Conservation (phyloP, 169 alveolate species). For the Plasmodium chabaudi region DNA sequence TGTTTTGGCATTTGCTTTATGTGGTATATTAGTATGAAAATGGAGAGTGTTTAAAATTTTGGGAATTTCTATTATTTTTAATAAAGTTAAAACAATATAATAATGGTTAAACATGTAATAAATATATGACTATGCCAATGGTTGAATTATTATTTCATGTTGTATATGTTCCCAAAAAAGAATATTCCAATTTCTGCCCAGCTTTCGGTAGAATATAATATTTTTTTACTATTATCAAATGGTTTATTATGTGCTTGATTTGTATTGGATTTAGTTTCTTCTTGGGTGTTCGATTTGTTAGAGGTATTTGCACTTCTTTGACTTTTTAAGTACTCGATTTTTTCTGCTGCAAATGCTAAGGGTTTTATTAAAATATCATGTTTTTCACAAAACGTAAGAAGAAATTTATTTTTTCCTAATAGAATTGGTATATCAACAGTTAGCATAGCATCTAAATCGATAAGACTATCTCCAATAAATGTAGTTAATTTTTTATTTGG, state of each 20-base stretch:
- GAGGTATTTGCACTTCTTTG: too few relatives aligned
- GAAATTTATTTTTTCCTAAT: constrained; percentile 11
- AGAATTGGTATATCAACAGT: constrained; percentile 50
- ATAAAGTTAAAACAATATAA: too few relatives aligned
- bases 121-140: too few relatives aligned
- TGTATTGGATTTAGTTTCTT: not conserved
- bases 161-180: constrained; percentile 30
- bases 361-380: constrained; percentile 63
- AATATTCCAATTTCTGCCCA: constrained; percentile 73
- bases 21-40: not conserved
- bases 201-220: constrained; percentile 56
- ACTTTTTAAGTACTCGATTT: constrained; percentile 31
- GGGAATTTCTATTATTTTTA: not conserved
- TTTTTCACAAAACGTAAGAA: constrained; percentile 38
- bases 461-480: constrained; percentile 72
- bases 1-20: not conserved
- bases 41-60: not conserved
- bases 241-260: not conserved
- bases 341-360: constrained; percentile 59
- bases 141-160: too few relatives aligned
- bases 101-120: too few relatives aligned
- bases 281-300: not conserved
- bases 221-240: constrained; percentile 40
- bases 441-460: constrained; percentile 51
- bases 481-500: constrained; percentile 31